Base-by-base conservation (phyloP, 1,284 basidiomycete species). In the Rhodotorula sp. region DNA sequence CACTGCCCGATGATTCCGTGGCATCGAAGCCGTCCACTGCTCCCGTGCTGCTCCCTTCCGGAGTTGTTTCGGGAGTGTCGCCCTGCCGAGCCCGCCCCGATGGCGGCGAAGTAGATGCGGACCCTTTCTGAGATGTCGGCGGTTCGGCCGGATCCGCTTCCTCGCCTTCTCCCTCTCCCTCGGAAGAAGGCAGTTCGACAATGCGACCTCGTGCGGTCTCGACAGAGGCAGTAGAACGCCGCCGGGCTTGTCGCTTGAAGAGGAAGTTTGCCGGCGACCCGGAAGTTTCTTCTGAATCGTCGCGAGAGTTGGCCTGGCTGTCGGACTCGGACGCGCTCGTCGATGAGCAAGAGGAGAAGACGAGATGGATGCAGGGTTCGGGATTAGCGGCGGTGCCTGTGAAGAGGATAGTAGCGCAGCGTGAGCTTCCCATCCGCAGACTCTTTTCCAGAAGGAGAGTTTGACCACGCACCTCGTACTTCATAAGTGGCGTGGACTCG, bases 401-500 rank as follows among this genome's bases (percentile, higher is more conserved):
- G 26, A 47, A 31, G 10, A 31, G 10, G 20, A 26, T 1, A 16
- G 18, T 0, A 47, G 2, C n/a, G 8, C n/a, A 7, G n/a, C n/a
- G 60, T n/a, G 14, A 31, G 60, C 18, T 2, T 18, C 58, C 18
- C 10, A 5, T 12, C 34, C 2, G 18, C 18, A 51, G 54, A 18
- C 1, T 43, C 26, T 26, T 16, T 21, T 29, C 26, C 3, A 16
- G 3, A 39, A 5, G 2, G 58, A 5, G 49, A 39, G 48, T 31
- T 43, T 12, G 48, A 3, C 23, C 10, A 52, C 76, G 43, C 20
- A 78, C 78, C 81, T 26, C 78, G 80, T 1, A 83, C 75, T 70
- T 83, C 80, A 70, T 83, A 83, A 60, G 81, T 81, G 4, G 82
- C 82, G 59, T 79, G 74, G 14, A 80, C 82, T 23, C 80, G 69